Conservation (phyloP, 2,329 filamentous ascomycete species). For the Penicillium verrucosum region DNA sequence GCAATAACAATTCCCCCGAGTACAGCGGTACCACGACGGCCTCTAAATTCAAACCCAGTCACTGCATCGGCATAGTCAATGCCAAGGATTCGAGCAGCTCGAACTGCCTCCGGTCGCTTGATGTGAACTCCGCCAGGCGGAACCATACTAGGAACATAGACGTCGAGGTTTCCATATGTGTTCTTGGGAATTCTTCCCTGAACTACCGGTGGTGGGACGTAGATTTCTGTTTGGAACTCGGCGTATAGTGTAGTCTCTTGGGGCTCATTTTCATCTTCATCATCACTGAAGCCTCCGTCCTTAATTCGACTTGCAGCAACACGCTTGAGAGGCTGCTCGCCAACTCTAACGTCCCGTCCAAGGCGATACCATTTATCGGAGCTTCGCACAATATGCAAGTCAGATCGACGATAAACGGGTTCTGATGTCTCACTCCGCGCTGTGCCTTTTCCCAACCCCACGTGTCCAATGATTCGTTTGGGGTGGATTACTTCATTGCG, state of each 20-base stretch:
- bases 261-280: constrained; percentile 46
- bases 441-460: constrained; percentile 53
- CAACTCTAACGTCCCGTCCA: constrained; percentile 72
- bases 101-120: constrained; percentile 56
- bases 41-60: constrained; percentile 84
- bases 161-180: constrained; percentile 60
- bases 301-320: constrained; percentile 50
- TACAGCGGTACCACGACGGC: constrained; percentile 80
- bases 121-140: constrained; percentile 59
- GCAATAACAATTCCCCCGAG: constrained; percentile 75
- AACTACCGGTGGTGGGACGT: constrained; percentile 71
- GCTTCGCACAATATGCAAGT: constrained; percentile 75
- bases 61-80: constrained; percentile 88
- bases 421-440: constrained; percentile 59
- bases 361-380: constrained; percentile 88
- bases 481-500: constrained; percentile 79
- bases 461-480: constrained; percentile 69
- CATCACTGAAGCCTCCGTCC: constrained; percentile 32
- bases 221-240: constrained; percentile 63
- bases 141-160: constrained; percentile 63
- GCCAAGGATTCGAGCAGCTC: constrained; percentile 70
- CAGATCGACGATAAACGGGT: constrained; percentile 73
- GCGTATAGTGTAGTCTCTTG: constrained; percentile 60
- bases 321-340: constrained; percentile 80
- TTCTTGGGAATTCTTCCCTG: constrained; percentile 66